Evolutionary conservation across 768 basidiomycete species (phyloP).

Genomic region (Termitomyces eurrhizus): DNA sequence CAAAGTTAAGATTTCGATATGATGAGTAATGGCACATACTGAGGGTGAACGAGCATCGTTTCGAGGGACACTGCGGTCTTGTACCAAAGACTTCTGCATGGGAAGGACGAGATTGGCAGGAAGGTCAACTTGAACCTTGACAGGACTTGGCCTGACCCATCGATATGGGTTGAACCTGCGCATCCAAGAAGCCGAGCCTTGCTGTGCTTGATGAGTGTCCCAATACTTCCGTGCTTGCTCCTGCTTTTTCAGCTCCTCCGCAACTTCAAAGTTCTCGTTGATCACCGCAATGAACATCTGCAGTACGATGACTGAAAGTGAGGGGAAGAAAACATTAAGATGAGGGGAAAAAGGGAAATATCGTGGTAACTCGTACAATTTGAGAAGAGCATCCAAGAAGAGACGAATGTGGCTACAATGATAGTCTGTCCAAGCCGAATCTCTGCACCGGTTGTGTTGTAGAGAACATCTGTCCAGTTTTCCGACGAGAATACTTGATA

Average conservation of each 20-base stretch:
- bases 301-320: slow-evolving; percentile 69
- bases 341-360: not conserved
- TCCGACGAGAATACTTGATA: slow-evolving; percentile 93
- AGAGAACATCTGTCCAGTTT: slow-evolving; percentile 85
- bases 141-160: slow-evolving; percentile 73
- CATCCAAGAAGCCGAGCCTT: slow-evolving; percentile 59
- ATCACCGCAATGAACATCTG: slow-evolving; percentile 98
- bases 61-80: slow-evolving; percentile 44
- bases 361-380: slow-evolving; percentile 60
- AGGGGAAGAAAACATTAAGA: not conserved
- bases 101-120: slow-evolving; percentile 76
- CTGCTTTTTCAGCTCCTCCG: slow-evolving; percentile 84
- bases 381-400: slow-evolving; percentile 86
- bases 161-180: slow-evolving; percentile 82
- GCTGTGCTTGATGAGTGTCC: slow-evolving; percentile 51
- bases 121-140: slow-evolving; percentile 65
- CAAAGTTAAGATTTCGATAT: no score
- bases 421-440: slow-evolving; percentile 61
- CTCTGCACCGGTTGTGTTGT: slow-evolving; percentile 60
- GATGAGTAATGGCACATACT: slow-evolving; percentile 35
- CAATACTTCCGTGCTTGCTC: slow-evolving; percentile 74
- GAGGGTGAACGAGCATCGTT: slow-evolving; percentile 23
- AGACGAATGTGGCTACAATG: slow-evolving; percentile 67
- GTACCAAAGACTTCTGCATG: slow-evolving; percentile 72
- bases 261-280: slow-evolving; percentile 92